phyloP scores from a whole-genome alignment of 192 early-diverging fungal genomes.

The Ramicandelaber brevisporus region DNA sequence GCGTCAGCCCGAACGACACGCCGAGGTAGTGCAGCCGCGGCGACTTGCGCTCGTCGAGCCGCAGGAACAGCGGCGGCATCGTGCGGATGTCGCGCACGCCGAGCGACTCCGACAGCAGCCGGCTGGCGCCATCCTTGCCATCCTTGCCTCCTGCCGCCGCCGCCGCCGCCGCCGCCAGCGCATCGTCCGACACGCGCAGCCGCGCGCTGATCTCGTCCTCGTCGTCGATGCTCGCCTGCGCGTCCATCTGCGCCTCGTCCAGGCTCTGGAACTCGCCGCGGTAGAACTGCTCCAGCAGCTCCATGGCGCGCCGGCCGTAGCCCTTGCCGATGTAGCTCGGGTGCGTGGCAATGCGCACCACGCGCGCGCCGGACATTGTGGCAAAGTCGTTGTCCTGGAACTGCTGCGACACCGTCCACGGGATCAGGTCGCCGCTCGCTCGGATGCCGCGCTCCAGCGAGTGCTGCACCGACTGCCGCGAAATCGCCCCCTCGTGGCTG shows the following conservation, averaged over 20 bases:
- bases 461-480: conserved; percentile 55
- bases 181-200: conserved; percentile 25
- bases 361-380: conserved; percentile 70
- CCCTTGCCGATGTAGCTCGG: conserved; percentile 95
- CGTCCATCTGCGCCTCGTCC: no score
- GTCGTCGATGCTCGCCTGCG: no score
- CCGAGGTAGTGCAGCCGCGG: conserved; percentile 82
- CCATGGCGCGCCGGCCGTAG: conserved; percentile 74
- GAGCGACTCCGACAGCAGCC: no score
- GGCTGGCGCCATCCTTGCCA: no score
- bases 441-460: conserved; percentile 67
- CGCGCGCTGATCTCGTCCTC: conserved; percentile 19
- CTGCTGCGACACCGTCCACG: conserved; percentile 84
- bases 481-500: conserved; percentile 85
- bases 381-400: conserved; percentile 97
- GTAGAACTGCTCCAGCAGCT: conserved; percentile 70
- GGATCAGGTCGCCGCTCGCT: conserved; percentile 81
- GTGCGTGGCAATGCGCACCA: conserved; percentile 95
- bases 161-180: no score
- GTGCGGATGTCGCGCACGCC: conserved; percentile 59
- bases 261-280: conserved; percentile 48
- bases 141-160: no score
- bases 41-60: conserved; percentile 52
- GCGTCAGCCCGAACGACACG: conserved; percentile 84
- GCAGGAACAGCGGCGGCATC: conserved; percentile 82